Conservation (phyloP, 2,329 filamentous ascomycete genomes). For the Diaporthe longicolla region DNA sequence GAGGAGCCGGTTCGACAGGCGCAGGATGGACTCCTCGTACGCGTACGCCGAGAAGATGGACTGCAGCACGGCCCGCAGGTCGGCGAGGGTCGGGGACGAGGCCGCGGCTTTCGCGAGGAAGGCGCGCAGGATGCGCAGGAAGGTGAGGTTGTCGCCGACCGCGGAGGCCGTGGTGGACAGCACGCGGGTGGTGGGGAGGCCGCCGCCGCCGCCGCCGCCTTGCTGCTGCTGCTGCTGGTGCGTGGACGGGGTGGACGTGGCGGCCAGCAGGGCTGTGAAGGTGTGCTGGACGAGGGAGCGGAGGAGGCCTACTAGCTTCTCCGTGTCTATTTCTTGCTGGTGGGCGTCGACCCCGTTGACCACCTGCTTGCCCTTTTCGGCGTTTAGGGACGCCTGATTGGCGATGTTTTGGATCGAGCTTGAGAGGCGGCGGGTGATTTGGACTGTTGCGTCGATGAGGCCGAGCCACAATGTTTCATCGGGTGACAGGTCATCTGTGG, state of each 20-base stretch:
- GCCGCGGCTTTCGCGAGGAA: conserved; percentile 88
- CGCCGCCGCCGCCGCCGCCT: conserved; percentile 38
- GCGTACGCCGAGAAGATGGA: conserved; percentile 97
- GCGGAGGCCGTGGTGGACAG: conserved; percentile 46
- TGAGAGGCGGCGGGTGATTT: conserved; percentile 75
- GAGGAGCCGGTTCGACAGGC: conserved; percentile 86
- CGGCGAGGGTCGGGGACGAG: conserved; percentile 86
- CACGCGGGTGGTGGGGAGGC: conserved; percentile 48
- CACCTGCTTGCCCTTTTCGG: conserved; percentile 43
- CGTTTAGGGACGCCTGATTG: conserved; percentile 41
- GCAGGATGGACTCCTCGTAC: conserved; percentile 91
- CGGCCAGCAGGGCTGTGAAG: conserved; percentile 87
- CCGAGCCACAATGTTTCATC: conserved; percentile 73
- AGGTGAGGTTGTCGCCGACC: conserved; percentile 76
- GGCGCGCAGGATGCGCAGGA: conserved; percentile 88
- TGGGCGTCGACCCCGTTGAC: conserved; percentile 48
- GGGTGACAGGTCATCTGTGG: conserved; percentile 61
- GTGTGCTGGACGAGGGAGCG: conserved; percentile 88
- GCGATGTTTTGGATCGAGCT: conserved; percentile 61
- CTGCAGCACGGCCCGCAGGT: conserved; percentile 85
- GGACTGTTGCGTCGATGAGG: conserved; percentile 72
- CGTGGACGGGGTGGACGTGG: conserved; percentile 71
- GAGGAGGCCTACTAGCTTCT: conserved; percentile 76
- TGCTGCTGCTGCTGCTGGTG: conserved; percentile 49
- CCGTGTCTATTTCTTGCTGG: conserved; percentile 61